Conservation (phyloP, 306 rosid species). For the Amphicarpaea edgeworthii region DNA sequence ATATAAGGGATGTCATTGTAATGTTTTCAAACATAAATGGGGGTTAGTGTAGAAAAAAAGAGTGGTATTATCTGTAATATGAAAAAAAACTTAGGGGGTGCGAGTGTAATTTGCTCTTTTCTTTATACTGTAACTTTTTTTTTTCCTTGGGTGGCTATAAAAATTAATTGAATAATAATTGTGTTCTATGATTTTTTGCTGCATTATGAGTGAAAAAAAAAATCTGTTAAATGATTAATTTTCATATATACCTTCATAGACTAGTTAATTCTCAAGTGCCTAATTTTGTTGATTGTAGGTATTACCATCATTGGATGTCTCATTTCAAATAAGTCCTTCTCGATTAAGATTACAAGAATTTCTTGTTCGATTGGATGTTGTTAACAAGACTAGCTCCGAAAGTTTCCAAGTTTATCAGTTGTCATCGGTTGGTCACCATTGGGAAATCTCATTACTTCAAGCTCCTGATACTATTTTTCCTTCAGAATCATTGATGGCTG, state of each 20-base stretch:
- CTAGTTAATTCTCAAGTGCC: constrained; percentile 42
- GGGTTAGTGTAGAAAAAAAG: no score
- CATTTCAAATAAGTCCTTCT: constrained; percentile 88
- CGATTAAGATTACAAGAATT: constrained; percentile 84
- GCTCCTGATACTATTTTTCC: constrained; percentile 76
- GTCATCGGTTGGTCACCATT: constrained; percentile 73
- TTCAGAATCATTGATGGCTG: constrained; percentile 73
- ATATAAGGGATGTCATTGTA: no score
- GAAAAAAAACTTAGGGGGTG: no score
- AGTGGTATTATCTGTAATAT: no score
- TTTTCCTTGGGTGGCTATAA: constrained; percentile 17
- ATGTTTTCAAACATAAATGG: no score
- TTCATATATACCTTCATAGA: constrained; percentile 23
- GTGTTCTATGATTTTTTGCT: constrained; percentile 5
- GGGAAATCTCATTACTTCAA: constrained; percentile 89
- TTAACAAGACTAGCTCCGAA: constrained; percentile 80
- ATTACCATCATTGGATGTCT: constrained; percentile 85
- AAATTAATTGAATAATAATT: constrained; percentile 31
- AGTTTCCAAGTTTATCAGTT: constrained; percentile 83
- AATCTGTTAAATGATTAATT: constrained; percentile 9
- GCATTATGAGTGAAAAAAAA: neutral
- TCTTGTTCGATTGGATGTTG: constrained; percentile 87
- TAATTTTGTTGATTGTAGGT: constrained; percentile 61
- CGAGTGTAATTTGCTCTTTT: no score
- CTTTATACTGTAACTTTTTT: constrained; percentile 30